Evolutionary conservation across 129 eudicot genomes (phyloP).

Genomic region (Ambrosia artemisiifolia): DNA sequence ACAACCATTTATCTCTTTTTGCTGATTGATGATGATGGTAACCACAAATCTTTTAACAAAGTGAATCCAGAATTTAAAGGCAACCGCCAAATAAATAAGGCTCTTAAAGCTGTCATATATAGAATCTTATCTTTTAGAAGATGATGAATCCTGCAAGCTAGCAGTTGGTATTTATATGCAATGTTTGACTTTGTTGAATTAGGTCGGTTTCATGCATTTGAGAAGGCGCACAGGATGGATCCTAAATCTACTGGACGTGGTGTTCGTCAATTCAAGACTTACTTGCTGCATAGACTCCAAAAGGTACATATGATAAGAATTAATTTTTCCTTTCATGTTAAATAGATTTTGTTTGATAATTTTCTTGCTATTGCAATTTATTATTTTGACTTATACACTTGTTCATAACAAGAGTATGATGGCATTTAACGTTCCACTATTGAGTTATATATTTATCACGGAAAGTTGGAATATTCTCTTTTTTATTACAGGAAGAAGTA

Average conservation of each 20-base stretch:
- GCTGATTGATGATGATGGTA: background rate
- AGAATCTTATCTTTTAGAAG: background rate
- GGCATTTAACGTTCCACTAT: conserved; percentile 1
- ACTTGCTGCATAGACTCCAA: conserved; percentile 70
- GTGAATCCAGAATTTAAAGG: background rate
- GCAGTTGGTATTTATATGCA: background rate
- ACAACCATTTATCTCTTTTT: background rate
- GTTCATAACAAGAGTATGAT: conserved; percentile 1
- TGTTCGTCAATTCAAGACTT: conserved; percentile 93
- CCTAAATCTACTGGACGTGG: conserved; percentile 82
- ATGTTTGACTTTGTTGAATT: conserved; percentile 16
- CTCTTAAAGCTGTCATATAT: background rate
- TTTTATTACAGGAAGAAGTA: conserved; percentile 66
- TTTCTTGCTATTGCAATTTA: background rate
- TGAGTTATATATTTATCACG: background rate
- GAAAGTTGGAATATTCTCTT: conserved; percentile 6
- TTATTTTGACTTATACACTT: background rate
- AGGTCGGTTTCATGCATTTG: conserved; percentile 99
- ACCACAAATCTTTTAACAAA: background rate
- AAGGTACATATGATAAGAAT: conserved; percentile 42
- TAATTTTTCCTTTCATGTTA: background rate
- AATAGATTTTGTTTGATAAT: conserved; percentile 1
- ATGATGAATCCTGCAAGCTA: conserved; percentile 4
- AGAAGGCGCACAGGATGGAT: conserved; percentile 90
- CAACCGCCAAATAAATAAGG: background rate